These are phyloP conservation scores for Mycena sp. DNA, from an alignment of 1,284 basidiomycete species.

Conservation along the genomic window DNA sequence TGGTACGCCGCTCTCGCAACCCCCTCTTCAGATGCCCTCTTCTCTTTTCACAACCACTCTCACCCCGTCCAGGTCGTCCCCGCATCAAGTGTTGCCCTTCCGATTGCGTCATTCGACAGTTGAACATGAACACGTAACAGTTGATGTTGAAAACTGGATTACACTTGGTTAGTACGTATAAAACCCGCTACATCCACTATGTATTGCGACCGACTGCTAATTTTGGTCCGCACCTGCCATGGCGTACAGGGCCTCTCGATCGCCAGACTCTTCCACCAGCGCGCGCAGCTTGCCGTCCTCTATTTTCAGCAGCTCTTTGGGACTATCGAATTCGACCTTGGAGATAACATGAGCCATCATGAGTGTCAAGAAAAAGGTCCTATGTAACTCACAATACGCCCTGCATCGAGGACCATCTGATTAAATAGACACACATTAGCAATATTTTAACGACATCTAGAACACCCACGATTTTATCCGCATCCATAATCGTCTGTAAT, in stretches of 20 bases:
- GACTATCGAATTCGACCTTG: conserved; percentile 53
- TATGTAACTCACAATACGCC: conserved; percentile 21
- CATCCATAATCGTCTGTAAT: conserved; percentile 77
- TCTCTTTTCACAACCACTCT: too few relatives aligned
- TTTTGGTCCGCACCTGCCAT: conserved; percentile 33
- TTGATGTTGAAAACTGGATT: too few relatives aligned
- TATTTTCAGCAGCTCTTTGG: conserved; percentile 56
- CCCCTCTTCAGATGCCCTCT: too few relatives aligned
- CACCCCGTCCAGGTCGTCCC: too few relatives aligned
- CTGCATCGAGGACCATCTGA: conserved; percentile 34
- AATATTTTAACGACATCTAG: neutral
- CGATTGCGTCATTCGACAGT: too few relatives aligned
- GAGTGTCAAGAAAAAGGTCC: neutral
- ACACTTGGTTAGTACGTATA: too few relatives aligned
- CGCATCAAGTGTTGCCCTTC: too few relatives aligned
- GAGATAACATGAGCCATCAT: neutral
- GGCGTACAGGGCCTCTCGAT: conserved; percentile 41
- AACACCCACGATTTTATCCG: conserved; percentile 57
- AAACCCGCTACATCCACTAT: too few relatives aligned
- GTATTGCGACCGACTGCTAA: neutral
- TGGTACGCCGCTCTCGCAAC: too few relatives aligned
- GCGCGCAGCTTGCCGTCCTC: conserved; percentile 53
- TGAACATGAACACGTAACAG: too few relatives aligned
- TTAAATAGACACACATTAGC: neutral
- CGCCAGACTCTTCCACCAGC: conserved; percentile 53